phyloP scores from a whole-genome alignment of 768 basidiomycete genomes.

The Kwoniella bestiolae region DNA sequence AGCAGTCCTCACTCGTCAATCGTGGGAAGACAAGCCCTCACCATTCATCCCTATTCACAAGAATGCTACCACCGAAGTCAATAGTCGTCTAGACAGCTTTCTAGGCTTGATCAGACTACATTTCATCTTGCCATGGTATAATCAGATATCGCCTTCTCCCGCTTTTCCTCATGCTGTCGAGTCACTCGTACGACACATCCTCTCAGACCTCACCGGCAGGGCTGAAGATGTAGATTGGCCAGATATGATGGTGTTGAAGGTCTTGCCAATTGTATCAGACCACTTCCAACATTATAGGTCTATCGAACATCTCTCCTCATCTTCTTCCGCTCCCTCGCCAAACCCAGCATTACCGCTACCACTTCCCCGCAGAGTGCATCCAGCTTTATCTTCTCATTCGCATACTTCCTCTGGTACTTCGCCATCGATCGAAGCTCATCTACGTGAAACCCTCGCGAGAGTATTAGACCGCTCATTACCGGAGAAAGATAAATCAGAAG shows the following conservation, averaged over 20 bases:
- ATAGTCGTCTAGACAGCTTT: conserved; percentile 75
- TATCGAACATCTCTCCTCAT: conserved; percentile 65
- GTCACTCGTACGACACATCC: conserved; percentile 68
- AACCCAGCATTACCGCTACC: conserved; percentile 41
- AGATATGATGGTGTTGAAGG: conserved; percentile 75
- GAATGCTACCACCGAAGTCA: conserved; percentile 66
- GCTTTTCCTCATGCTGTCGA: conserved; percentile 88
- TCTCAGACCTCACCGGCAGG: conserved; percentile 67
- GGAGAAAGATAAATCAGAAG: conserved; percentile 73
- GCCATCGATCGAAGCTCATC: conserved; percentile 86
- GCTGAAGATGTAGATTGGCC: conserved; percentile 70
- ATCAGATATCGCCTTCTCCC: conserved; percentile 78
- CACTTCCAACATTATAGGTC: conserved; percentile 90
- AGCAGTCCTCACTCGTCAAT: conserved; percentile 81
- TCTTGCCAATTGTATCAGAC: conserved; percentile 83
- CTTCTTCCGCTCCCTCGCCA: conserved; percentile 21
- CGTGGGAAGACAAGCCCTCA: conserved; percentile 78
- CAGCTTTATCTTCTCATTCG: conserved; percentile 30
- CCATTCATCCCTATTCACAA: conserved; percentile 69
- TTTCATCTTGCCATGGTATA: conserved; percentile 90
- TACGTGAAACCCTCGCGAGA: conserved; percentile 71
- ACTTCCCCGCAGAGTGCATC: conserved; percentile 35
- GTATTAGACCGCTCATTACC: conserved; percentile 76
- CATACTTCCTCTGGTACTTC: conserved; percentile 61
- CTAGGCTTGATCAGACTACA: conserved; percentile 80